phyloP scores from a whole-genome alignment of 768 basidiomycete species.

The Phylloporus scabripes region DNA sequence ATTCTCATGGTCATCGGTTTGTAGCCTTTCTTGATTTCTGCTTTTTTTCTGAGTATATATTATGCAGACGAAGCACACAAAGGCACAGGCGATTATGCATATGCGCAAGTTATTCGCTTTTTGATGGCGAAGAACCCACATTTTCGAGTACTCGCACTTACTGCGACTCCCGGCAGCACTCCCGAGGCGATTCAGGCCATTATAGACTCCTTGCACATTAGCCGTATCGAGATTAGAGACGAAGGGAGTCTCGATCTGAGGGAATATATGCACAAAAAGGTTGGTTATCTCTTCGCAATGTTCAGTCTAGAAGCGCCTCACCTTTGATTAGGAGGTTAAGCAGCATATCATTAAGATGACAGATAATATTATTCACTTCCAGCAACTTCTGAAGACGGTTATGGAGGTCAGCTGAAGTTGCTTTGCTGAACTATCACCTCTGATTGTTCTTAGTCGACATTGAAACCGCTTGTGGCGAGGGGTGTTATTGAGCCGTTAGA shows the following conservation, averaged over 20 bases:
- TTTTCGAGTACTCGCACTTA: conserved; percentile 88
- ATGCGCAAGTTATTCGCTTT: conserved; percentile 80
- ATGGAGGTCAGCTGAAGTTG: conserved; percentile 57
- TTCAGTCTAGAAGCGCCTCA: background rate
- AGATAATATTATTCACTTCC: conserved; percentile 57
- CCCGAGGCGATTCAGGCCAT: conserved; percentile 85
- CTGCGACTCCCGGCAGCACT: conserved; percentile 88
- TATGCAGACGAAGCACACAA: conserved; percentile 87
- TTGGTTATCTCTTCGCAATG: conserved; percentile 23
- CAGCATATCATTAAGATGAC: conserved; percentile 75
- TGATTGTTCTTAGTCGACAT: conserved; percentile 24
- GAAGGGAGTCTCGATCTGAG: conserved; percentile 85
- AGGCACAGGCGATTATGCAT: conserved; percentile 90
- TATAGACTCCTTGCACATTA: conserved; percentile 91
- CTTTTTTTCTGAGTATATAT: conserved; percentile 2
- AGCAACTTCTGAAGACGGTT: conserved; percentile 59
- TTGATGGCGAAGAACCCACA: conserved; percentile 94
- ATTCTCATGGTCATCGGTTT: conserved; percentile 84
- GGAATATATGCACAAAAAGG: conserved; percentile 86
- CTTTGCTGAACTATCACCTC: background rate
- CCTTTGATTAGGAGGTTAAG: conserved; percentile 51
- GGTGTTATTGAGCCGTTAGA: conserved; percentile 50
- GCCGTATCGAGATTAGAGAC: conserved; percentile 89
- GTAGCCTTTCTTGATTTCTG: conserved; percentile 12
- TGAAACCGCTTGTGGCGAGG: conserved; percentile 31